These are phyloP conservation scores for Cucurbita ficifolia DNA, from an alignment of 306 rosid species.

Conservation along the genomic window DNA sequence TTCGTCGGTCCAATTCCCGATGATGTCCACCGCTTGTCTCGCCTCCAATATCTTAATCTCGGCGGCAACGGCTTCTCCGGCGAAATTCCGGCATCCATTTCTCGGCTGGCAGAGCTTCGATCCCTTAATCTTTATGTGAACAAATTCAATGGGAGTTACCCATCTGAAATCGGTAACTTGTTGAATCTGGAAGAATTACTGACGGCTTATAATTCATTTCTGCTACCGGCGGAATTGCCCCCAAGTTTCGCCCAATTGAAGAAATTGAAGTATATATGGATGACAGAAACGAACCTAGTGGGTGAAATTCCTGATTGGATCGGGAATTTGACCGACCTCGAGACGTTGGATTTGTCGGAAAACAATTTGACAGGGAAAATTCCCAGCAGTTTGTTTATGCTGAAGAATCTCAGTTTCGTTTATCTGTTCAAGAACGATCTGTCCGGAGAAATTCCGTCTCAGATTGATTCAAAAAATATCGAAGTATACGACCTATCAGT, in stretches of 20 bases:
- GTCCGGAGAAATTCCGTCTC: constrained; percentile 40
- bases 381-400: constrained; percentile 31
- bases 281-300: constrained; percentile 20
- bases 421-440: constrained; percentile 24
- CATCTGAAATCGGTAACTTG: constrained; percentile 43
- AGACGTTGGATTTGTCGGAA: constrained; percentile 19
- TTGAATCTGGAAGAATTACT: constrained; percentile 31
- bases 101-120: constrained; percentile 26
- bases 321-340: constrained; percentile 41
- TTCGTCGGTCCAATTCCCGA: constrained; percentile 35
- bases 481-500: constrained; percentile 25
- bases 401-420: constrained; percentile 29
- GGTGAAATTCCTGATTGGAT: constrained; percentile 44
- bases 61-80: constrained; percentile 32
- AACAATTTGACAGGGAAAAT: constrained; percentile 36
- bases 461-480: constrained; percentile 30
- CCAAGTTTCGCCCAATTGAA: constrained; percentile 25
- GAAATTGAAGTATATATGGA: constrained; percentile 28
- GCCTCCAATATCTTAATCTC: constrained; percentile 29
- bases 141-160: constrained; percentile 29
- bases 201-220: constrained; percentile 4
- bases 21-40: constrained; percentile 24
- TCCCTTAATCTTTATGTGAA: constrained; percentile 13
- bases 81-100: constrained; percentile 37
- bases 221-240: constrained; percentile 25